phyloP scores from a whole-genome alignment of 805 yeast species.

The Barnettozyma populi region DNA sequence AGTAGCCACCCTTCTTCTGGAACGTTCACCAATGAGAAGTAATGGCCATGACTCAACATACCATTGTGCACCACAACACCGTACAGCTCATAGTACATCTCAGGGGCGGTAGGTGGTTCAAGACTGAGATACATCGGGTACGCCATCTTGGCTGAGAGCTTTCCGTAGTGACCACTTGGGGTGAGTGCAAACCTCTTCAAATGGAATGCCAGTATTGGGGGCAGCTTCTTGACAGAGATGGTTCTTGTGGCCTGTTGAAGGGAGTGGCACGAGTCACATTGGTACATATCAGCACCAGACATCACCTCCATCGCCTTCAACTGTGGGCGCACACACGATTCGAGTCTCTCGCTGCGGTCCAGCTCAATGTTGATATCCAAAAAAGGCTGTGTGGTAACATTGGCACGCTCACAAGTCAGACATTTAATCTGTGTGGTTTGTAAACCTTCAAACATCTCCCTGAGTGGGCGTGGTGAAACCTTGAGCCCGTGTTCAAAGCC shows the following conservation, averaged over 20 bases:
- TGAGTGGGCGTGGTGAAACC: not conserved
- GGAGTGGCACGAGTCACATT: slow-evolving; percentile 85
- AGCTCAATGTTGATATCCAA: slow-evolving; percentile 83
- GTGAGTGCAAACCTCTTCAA: slow-evolving; percentile 89
- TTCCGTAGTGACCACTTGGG: slow-evolving; percentile 74
- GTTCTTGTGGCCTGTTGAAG: slow-evolving; percentile 92
- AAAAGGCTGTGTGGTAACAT: slow-evolving; percentile 77
- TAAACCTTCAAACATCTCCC: slow-evolving; percentile 66
- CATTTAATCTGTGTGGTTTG: slow-evolving; percentile 87
- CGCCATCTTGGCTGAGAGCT: slow-evolving; percentile 77
- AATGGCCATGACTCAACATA: slow-evolving; percentile 97
- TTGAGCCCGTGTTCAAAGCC: slow-evolving; percentile 21
- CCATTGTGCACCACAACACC: slow-evolving; percentile 93
- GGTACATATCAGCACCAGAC: slow-evolving; percentile 83
- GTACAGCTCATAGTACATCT: slow-evolving; percentile 69
- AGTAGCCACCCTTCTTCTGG: slow-evolving; percentile 80
- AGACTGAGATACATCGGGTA: slow-evolving; percentile 69
- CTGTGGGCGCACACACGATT: slow-evolving; percentile 64
- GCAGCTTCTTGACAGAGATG: slow-evolving; percentile 72
- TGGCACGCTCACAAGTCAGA: slow-evolving; percentile 70
- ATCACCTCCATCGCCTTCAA: slow-evolving; percentile 84
- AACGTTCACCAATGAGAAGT: slow-evolving; percentile 80
- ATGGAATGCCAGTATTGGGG: slow-evolving; percentile 76
- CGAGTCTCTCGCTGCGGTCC: slow-evolving; percentile 65
- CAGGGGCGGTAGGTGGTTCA: slow-evolving; percentile 43